A percentile compares a stretch with the other conserved stretches of the same genome.
Conservation (phyloP, 2,329 filamentous ascomycete genomes). For the Graphilbum sp. region DNA sequence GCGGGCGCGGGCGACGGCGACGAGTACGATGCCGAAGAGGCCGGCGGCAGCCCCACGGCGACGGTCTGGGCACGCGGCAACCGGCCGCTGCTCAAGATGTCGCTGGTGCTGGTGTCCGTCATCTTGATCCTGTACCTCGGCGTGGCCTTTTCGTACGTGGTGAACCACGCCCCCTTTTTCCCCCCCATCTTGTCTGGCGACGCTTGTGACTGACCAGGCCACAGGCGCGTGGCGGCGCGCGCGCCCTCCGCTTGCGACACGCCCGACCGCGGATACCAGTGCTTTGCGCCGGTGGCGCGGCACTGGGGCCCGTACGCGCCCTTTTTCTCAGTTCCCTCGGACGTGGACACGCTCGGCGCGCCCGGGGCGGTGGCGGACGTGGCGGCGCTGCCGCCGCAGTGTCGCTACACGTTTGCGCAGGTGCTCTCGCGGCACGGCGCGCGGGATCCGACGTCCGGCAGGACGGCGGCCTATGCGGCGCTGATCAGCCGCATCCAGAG, state of each 20-base stretch:
- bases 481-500: constrained; percentile 51
- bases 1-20: no score
- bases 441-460: constrained; percentile 58
- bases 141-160: constrained; percentile 12
- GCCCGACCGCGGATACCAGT: constrained; percentile 42
- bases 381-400: constrained; percentile 44
- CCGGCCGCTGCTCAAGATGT: constrained; percentile 10
- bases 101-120: constrained; percentile 9
- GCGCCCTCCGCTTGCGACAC: constrained; percentile 28
- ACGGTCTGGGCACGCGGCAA: constrained; percentile 2
- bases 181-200: not conserved
- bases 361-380: no score
- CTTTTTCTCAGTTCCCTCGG: constrained; percentile 59
- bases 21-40: no score
- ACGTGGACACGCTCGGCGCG: constrained; percentile 29
- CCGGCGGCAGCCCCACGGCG: no score
- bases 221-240: not conserved
- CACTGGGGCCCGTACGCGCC: constrained; percentile 82
- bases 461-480: constrained; percentile 45
- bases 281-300: constrained; percentile 42
- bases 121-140: constrained; percentile 11
- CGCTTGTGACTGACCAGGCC: not conserved
- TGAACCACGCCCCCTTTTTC: no score
- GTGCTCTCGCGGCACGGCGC: constrained; percentile 74
- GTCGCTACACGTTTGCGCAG: constrained; percentile 63